Evolutionary conservation across 257 asterid genomes (phyloP), one percentile per base, ranked within the genome.

Genomic region (Orobanche coerulescens): DNA sequence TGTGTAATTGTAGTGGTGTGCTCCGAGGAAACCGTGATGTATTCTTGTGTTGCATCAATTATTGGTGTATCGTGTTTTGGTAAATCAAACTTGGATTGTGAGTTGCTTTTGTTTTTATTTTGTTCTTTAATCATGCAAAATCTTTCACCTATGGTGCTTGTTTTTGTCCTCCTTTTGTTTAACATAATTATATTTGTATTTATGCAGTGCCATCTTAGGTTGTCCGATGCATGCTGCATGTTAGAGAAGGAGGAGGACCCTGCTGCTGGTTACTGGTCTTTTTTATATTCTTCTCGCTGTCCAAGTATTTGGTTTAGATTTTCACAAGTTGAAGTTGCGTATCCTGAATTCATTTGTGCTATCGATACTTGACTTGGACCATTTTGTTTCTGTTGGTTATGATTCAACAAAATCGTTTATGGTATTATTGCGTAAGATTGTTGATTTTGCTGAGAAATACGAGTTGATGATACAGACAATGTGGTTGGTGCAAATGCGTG

Each of bases 121-220:
- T 13, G 4, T 12, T 15, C 36, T 51, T 55, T 16, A 15, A 5
- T 5, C 16, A 2, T 36, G 42, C 11, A 36, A 36, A 55, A 15
- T 30, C 46, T 33, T 8, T 1, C 36, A 30, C 7, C n/a, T 0
- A 10, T 30, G 10, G 44, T 26, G 40, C 6, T 4, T 33, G 26
- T 31, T 55, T 28, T 26, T 12, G 34, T 6, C 20, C 13, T 48
- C 0, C 1, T 48, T 48, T 46, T 46, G 15, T 23, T 16, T 72
- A 13, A 74, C 52, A 48, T 22, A 4, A 11, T 15, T 23, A 2
- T 28, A n/a, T 61, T 75, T 20, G 0, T 31, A 31, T 60, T 20
- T 44, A 39, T 71, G 75, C 83, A 78, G 83, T 74, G 83, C 78
- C 80, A 0, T 74, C 80, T 4, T 78, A 74, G 67, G 60, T 49